phyloP scores from a whole-genome alignment of 768 basidiomycete species.

The Termitomyces sp. region DNA sequence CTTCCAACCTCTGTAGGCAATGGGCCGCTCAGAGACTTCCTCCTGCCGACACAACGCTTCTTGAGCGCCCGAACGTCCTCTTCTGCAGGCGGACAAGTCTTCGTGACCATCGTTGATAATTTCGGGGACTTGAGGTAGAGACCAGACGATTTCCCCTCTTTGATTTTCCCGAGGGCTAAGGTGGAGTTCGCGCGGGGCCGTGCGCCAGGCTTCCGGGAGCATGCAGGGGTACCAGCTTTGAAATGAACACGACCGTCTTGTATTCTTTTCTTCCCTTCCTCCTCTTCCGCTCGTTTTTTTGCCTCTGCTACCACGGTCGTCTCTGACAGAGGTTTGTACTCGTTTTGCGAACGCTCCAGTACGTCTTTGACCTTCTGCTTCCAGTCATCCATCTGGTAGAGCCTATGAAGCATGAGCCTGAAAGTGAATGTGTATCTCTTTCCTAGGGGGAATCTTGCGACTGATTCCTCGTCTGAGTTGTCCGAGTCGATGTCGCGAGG shows the following conservation, averaged over 20 bases:
- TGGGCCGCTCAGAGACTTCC: conserved; percentile 36
- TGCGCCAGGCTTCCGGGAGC: conserved; percentile 13
- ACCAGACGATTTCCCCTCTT: conserved; percentile 6
- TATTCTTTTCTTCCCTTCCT: conserved; percentile 1
- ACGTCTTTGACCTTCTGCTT: conserved; percentile 46
- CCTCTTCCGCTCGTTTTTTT: background rate
- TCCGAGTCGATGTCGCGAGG: conserved; percentile 13
- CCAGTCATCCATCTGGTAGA: conserved; percentile 60
- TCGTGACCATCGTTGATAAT: background rate
- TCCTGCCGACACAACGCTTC: conserved; percentile 49
- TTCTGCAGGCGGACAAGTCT: conserved; percentile 4
- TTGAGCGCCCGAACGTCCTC: conserved; percentile 38
- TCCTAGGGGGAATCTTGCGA: conserved; percentile 38
- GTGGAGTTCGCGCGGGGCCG: conserved; percentile 31
- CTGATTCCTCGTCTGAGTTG: conserved; percentile 20
- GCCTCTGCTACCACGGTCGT: conserved; percentile 14
- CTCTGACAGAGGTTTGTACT: conserved; percentile 52
- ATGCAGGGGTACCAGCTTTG: conserved; percentile 16
- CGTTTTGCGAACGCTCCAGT: conserved; percentile 45
- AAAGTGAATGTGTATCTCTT: conserved; percentile 55
- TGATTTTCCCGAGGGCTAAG: conserved; percentile 13
- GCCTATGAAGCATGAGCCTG: conserved; percentile 61
- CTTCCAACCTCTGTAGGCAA: conserved; percentile 19
- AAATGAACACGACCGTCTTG: conserved; percentile 20
- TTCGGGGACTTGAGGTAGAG: conserved; percentile 6